These are phyloP conservation scores for Irpex sp. DNA, from an alignment of 1,284 basidiomycete genomes.

Conservation along the genomic window DNA sequence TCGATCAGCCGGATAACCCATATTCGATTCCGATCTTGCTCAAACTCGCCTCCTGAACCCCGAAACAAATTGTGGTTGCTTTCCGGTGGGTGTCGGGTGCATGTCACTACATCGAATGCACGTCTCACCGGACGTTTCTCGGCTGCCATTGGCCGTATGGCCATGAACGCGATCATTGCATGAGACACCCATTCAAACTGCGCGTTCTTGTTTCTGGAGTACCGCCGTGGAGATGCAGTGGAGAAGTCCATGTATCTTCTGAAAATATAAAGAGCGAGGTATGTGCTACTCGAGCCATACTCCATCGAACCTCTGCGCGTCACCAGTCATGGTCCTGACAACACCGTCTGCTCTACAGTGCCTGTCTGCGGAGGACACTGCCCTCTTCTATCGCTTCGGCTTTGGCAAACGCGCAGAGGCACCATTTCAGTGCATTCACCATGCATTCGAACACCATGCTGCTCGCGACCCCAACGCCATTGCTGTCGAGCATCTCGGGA, in stretches of 20 bases:
- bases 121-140: conserved; percentile 14
- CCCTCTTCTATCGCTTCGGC: conserved; percentile 43
- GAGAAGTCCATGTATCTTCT: conserved; percentile 11
- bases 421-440: conserved; percentile 49
- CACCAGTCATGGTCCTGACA: conserved; percentile 10
- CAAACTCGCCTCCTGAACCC: conserved; percentile 4
- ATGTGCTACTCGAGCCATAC: not conserved
- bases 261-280: conserved; percentile 11
- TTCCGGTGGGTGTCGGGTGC: conserved; percentile 12
- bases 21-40: conserved; percentile 5
- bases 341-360: conserved; percentile 10
- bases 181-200: not conserved
- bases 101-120: conserved; percentile 8
- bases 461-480: conserved; percentile 36
- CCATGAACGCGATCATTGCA: conserved; percentile 3
- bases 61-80: not conserved
- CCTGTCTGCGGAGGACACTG: conserved; percentile 37
- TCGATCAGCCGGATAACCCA: conserved; percentile 8
- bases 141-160: conserved; percentile 12
- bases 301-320: not conserved
- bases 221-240: conserved; percentile 15
- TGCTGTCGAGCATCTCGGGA: conserved; percentile 48
- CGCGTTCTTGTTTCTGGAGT: not conserved
- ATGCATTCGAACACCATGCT: conserved; percentile 51
- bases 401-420: conserved; percentile 33